Conservation (phyloP, 768 basidiomycete genomes). For the Lentinula raphanica region DNA sequence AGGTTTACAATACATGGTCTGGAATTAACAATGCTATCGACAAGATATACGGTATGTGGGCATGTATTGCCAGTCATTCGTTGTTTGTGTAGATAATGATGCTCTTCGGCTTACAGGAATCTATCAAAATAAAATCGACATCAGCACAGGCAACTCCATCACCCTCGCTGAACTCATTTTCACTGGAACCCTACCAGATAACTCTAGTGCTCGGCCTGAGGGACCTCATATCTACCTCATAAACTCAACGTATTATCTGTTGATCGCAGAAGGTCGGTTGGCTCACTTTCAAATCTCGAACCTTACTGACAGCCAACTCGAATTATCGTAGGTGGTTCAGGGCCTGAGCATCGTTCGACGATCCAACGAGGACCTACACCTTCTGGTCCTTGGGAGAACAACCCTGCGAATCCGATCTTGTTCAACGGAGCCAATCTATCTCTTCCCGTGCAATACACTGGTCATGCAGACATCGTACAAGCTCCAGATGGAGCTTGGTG, state of each 20-base stretch:
- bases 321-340: slow-evolving; percentile 27
- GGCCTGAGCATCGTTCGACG: slow-evolving; percentile 27
- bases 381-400: slow-evolving; percentile 37
- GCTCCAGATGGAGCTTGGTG: slow-evolving; percentile 32
- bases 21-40: slow-evolving; percentile 34
- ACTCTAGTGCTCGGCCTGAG: slow-evolving; percentile 30
- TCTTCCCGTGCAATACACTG: slow-evolving; percentile 32
- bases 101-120: slow-evolving; percentile 22
- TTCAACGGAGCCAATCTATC: slow-evolving; percentile 32
- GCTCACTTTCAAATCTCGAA: neutral
- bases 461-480: slow-evolving; percentile 33
- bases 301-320: no score
- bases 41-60: slow-evolving; percentile 34
- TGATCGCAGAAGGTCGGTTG: slow-evolving; percentile 34
- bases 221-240: slow-evolving; percentile 36
- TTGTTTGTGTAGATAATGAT: neutral
- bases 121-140: slow-evolving; percentile 34
- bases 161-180: slow-evolving; percentile 32
- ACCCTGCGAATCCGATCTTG: slow-evolving; percentile 33
- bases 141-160: slow-evolving; percentile 29
- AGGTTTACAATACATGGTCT: slow-evolving; percentile 34
- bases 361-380: slow-evolving; percentile 33
- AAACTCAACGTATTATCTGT: slow-evolving; percentile 33
- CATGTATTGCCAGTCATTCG: neutral
- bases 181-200: slow-evolving; percentile 30